These are phyloP conservation scores for Takashimella koratensis DNA, from an alignment of 1,284 basidiomycete genomes.

Conservation along the genomic window DNA sequence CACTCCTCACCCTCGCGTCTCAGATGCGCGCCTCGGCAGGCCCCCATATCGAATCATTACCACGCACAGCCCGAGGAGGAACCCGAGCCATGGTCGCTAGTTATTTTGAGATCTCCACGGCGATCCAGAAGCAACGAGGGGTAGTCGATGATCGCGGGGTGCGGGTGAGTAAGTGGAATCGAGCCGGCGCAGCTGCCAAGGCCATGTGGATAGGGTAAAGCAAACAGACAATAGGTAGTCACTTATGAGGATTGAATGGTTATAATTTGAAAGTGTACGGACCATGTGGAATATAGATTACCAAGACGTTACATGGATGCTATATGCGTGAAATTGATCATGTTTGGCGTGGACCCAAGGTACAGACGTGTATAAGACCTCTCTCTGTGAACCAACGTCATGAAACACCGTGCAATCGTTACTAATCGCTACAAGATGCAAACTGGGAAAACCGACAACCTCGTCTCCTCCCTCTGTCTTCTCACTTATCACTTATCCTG, in stretches of 20 bases:
- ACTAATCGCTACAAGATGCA: not conserved
- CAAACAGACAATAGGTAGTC: too few relatives aligned
- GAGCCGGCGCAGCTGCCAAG: not conserved
- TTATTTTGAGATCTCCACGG: not conserved
- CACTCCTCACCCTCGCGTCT: constrained; percentile 37
- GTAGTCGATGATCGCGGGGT: not conserved
- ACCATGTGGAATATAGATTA: too few relatives aligned
- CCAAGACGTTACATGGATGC: too few relatives aligned
- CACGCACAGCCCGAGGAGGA: constrained; percentile 39
- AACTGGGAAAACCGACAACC: not conserved
- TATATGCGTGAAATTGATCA: too few relatives aligned
- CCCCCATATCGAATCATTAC: constrained; percentile 37
- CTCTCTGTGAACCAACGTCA: too few relatives aligned
- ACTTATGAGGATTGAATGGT: too few relatives aligned
- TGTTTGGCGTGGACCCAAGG: too few relatives aligned
- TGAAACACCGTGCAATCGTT: too few relatives aligned
- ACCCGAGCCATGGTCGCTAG: constrained; percentile 44
- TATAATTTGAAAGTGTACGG: too few relatives aligned
- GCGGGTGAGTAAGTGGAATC: not conserved
- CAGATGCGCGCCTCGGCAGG: constrained; percentile 23
- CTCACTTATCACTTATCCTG: too few relatives aligned
- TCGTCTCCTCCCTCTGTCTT: not conserved
- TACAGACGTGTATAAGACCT: too few relatives aligned
- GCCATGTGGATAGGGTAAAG: not conserved
- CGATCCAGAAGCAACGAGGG: not conserved